Conservation (phyloP, 805 yeast species). For the Millerago galiae region DNA sequence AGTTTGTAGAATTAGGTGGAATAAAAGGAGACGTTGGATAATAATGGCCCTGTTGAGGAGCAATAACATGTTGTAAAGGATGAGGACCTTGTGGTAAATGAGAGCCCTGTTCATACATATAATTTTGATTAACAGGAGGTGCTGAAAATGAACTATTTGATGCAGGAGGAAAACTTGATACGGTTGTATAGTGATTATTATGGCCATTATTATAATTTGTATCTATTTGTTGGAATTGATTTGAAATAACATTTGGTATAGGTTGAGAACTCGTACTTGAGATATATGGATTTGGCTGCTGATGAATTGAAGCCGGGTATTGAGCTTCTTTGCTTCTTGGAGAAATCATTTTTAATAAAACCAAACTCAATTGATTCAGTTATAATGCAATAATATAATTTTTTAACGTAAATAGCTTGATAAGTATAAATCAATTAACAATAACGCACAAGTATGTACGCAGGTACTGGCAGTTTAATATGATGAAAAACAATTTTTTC, state of each 20-base stretch:
- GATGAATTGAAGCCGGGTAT: neutral
- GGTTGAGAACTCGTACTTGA: neutral
- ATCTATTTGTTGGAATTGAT: neutral
- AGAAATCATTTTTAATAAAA: neutral
- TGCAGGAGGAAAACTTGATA: neutral
- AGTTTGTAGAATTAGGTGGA: neutral
- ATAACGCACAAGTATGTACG: too few species aligned
- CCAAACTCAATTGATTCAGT: neutral
- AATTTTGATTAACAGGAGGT: slow-evolving; percentile 8
- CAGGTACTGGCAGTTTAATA: too few species aligned
- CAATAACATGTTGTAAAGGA: neutral
- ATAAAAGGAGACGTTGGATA: neutral
- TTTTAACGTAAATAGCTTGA: too few species aligned
- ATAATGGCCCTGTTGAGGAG: neutral
- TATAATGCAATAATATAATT: too few species aligned
- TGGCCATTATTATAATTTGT: neutral
- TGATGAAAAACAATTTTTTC: too few species aligned
- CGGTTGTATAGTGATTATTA: slow-evolving; percentile 6
- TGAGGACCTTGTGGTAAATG: slow-evolving; percentile 6
- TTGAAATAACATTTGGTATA: neutral
- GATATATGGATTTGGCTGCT: neutral
- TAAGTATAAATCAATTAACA: too few species aligned
- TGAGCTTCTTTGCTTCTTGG: slow-evolving; percentile 2
- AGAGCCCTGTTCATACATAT: neutral
- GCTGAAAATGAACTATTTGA: slow-evolving; percentile 7